Base-by-base conservation (phyloP, 148 eudicot species). In the Nepenthes mirabilis region DNA sequence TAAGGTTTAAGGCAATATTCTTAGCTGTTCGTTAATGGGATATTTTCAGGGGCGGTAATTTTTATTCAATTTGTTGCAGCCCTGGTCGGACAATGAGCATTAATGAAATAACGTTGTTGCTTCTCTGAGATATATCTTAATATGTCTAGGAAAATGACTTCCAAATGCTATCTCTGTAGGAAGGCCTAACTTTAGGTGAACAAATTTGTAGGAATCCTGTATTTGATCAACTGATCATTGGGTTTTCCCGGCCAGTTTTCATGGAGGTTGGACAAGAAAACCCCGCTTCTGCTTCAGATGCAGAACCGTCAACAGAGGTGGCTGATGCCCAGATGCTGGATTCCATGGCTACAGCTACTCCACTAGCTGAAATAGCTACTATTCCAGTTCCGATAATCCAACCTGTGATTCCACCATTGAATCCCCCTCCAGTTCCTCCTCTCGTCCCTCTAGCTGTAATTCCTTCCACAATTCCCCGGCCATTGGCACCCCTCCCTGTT, bases 181-280 rank as follows among this genome's bases (percentile, higher is more conserved):
- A 40, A 40, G 6, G 6, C 45, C 4, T 8, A 40, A 8, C 4
- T 40, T 4, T 40, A 40, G 45, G 45, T 40, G 45, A 40, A 40
- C 1, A 40, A 8, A 3, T 40, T 8, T 40, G 45, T 3, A 40
- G 8, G 45, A 8, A 40, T 40, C 6, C 45, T 4, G 45, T 40
- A 40, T 4, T 4, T 40, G 8, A 8, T 40, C 8, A 40, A 8
- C 45, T 40, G 45, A 40, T 40, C 45, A 40, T 8, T 40, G 53
- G 45, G 37, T 52, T 43, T 47, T n/a, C n/a, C 14, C 55, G 61
- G 37, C 48, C 54, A 83, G 90, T 59, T 43, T 67, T 59, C 47
- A 87, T 87, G 95, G 95, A 84, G 59, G 47, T 82, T n/a, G 90
- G 82, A 40, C 87, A 76, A 58, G 87, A 80, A 48, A 80, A 61